Base-by-base conservation (phyloP, 176 grass and related monocot genomes). In the Guadua angustifolia region DNA sequence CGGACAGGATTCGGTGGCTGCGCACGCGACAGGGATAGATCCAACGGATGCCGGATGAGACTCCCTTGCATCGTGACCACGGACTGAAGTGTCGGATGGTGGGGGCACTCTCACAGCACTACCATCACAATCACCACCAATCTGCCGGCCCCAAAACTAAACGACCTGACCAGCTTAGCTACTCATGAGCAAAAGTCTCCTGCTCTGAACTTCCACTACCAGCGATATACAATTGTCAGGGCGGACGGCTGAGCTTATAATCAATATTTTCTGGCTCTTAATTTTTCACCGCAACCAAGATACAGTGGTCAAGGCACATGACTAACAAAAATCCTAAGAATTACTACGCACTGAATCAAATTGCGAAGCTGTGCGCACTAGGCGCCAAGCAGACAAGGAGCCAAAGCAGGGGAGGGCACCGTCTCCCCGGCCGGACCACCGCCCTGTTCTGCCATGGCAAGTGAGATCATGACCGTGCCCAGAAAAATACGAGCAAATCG, bases 391-490 rank as follows among this genome's bases (percentile, higher is more conserved):
- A 58, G 38, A 7, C 13, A 61, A 49, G 47, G n/a, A 52, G 61
- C 82, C 61, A 55, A 84, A 66, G 39, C 2, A 78, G 5, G 65
- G 36, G 68, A 59, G 38, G 35, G 2, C 42, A n/a, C 29, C 83
- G 62, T 36, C 45, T 21, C 16, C 26, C 47, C 4, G 49, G 63
- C 24, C 25, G 52, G 84, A 72, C 75, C 42, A 71, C 66, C 29
- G 24, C 43, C 29, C 4, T 21, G 17, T 32, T 9, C 42, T 50
- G 53, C 13, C 53, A 10, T 60, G 69, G 38, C 58, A 42, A 66
- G 63, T 38, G 83, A 70, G 71, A 82, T 71, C 53, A 55, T 63
- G 77, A 71, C 22, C 52, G 12, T 69, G 70, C 40, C 16, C 10
- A 10, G 16, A 39, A 76, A 50, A 80, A 24, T 13, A 16, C 7